These are phyloP conservation scores for Calonectria henricotiae DNA, from an alignment of 2,329 filamentous ascomycete genomes.

Conservation along the genomic window DNA sequence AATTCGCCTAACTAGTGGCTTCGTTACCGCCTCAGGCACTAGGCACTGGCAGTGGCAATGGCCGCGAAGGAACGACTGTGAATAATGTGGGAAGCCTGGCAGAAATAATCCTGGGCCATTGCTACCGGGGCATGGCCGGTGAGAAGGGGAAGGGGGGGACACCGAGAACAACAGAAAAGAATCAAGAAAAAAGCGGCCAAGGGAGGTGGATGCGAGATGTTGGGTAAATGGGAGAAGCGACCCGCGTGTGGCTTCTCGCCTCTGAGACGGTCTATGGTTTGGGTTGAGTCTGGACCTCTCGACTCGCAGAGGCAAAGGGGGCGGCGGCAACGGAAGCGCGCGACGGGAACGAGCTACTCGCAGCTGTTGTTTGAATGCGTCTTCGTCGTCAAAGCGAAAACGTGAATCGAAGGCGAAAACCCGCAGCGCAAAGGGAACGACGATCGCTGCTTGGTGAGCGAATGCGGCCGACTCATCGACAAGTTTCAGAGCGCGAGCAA, in stretches of 20 bases:
- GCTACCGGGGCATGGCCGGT: constrained; percentile 47
- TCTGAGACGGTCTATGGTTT: constrained; percentile 30
- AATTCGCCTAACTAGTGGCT: constrained; percentile 44
- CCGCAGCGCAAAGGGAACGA: neutral
- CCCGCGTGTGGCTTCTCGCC: constrained; percentile 25
- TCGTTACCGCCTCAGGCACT: constrained; percentile 43
- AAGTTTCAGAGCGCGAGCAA: constrained; percentile 25
- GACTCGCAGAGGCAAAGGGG: constrained; percentile 28
- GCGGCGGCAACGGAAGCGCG: neutral
- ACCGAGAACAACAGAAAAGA: constrained; percentile 26
- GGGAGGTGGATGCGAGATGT: constrained; percentile 18
- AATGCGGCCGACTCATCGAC: constrained; percentile 25
- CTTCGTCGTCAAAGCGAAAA: constrained; percentile 14
- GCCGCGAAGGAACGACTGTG: constrained; percentile 30
- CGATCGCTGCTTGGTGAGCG: constrained; percentile 29
- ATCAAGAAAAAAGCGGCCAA: constrained; percentile 36
- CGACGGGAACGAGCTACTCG: constrained; percentile 17
- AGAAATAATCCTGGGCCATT: constrained; percentile 50
- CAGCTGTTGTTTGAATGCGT: constrained; percentile 17
- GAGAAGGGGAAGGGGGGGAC: constrained; percentile 30
- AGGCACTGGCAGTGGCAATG: constrained; percentile 44
- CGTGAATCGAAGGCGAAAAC: constrained; percentile 24
- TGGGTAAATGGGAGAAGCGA: constrained; percentile 19
- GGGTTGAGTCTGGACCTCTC: constrained; percentile 31
- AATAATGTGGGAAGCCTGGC: constrained; percentile 36